A percentile compares a stretch with the other conserved stretches of the same genome.
Evolutionary conservation across 257 asterid genomes (phyloP).

Genomic region (Solanum habrochaites): DNA sequence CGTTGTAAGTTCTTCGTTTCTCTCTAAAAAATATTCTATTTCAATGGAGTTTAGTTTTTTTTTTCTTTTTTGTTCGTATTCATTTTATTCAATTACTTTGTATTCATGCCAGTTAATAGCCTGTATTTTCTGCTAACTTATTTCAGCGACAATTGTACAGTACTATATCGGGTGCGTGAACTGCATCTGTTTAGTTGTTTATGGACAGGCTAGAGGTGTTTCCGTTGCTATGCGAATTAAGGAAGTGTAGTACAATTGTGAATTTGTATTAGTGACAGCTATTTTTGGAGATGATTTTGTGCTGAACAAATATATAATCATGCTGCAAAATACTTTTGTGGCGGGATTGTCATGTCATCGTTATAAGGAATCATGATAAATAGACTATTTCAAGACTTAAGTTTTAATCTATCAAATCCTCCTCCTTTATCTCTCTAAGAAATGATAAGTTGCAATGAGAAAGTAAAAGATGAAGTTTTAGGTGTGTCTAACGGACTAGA

Average conservation of each 20-base stretch:
- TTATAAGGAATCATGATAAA: not conserved
- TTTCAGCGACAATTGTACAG: not conserved
- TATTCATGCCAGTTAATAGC: not conserved
- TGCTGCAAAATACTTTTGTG: not conserved
- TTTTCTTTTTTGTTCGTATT: not conserved
- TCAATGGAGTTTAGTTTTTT: not conserved
- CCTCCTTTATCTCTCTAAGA: not conserved
- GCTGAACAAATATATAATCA: not conserved
- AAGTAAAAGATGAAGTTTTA: not conserved
- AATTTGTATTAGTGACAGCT: not conserved
- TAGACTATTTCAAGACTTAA: not conserved
- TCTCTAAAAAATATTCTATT: not conserved
- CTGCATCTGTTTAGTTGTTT: not conserved
- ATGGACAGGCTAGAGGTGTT: not conserved
- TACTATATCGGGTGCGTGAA: not conserved
- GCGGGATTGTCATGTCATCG: not conserved
- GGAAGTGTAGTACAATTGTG: not conserved
- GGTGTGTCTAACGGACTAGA: not conserved
- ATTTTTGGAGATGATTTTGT: not conserved
- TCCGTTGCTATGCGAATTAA: not conserved
- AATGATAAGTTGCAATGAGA: not conserved
- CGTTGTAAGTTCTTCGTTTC: slow-evolving; percentile 59
- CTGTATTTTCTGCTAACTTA: not conserved
- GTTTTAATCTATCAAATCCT: not conserved
- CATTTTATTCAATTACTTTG: not conserved